Conservation (phyloP, 257 asterid species). For the Nicotiana tomentosiformis region DNA sequence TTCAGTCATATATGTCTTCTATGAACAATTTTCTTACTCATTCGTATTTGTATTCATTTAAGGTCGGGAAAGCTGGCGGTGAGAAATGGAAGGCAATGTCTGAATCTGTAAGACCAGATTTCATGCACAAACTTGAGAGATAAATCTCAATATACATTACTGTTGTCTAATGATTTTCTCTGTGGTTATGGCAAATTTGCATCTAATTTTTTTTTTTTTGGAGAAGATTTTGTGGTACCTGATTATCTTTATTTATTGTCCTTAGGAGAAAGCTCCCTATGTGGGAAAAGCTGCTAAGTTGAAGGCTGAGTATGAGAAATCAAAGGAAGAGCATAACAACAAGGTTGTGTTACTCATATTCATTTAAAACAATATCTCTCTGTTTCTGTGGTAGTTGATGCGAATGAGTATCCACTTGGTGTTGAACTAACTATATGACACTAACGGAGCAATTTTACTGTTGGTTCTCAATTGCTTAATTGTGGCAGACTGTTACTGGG, state of each 20-base stretch:
- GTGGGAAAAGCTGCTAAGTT: constrained; percentile 14
- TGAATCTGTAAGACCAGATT: constrained; percentile 14
- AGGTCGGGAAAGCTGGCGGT: constrained; percentile 24
- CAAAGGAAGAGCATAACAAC: constrained; percentile 7
- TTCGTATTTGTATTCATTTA: neutral
- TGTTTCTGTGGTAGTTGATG: neutral
- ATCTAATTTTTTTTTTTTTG: neutral
- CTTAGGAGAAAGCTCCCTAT: constrained; percentile 20
- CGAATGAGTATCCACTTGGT: neutral
- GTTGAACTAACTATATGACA: neutral
- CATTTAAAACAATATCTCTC: neutral
- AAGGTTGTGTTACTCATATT: neutral
- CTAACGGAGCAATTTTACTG: neutral
- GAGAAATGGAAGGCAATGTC: constrained; percentile 22
- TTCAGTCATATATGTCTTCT: neutral
- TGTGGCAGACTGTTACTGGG: neutral
- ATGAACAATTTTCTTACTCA: neutral
- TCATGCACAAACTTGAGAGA: neutral
- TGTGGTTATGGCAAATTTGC: too few relatives aligned
- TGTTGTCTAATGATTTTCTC: neutral
- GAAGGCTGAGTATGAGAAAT: constrained; percentile 15
- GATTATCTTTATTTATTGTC: neutral
- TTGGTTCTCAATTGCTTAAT: neutral
- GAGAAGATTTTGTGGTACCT: neutral
- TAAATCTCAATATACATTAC: neutral